A percentile compares a stretch with the other conserved stretches of the same genome.
Evolutionary conservation across 768 basidiomycete genomes (phyloP).

Genomic region (Mycena belliarum): DNA sequence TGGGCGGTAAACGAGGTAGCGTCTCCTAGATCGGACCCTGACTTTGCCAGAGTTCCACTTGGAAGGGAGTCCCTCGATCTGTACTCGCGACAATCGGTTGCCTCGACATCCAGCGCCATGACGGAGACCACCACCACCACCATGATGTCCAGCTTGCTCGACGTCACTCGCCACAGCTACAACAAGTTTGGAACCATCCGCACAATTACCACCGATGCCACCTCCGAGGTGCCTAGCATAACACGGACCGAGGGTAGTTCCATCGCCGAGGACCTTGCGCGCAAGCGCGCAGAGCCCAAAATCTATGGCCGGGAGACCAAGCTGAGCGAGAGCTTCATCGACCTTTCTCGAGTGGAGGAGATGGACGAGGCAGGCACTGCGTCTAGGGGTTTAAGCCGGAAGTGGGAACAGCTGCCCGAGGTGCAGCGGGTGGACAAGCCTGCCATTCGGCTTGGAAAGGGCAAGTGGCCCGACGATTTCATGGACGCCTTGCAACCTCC

Average conservation of each 20-base stretch:
- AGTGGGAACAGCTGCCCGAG: conserved; percentile 21
- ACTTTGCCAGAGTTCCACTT: conserved; percentile 36
- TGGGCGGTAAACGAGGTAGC: conserved; percentile 21
- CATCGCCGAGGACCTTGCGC: conserved; percentile 51
- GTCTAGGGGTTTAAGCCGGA: conserved; percentile 26
- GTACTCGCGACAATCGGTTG: conserved; percentile 60
- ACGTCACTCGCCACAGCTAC: conserved; percentile 45
- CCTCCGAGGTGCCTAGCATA: conserved; percentile 71
- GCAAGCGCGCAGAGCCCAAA: conserved; percentile 36
- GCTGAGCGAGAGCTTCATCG: conserved; percentile 50
- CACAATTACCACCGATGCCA: conserved; percentile 81
- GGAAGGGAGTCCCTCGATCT: conserved; percentile 36
- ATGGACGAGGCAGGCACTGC: conserved; percentile 25
- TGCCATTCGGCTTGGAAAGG: conserved; percentile 67
- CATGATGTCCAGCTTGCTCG: conserved; percentile 63
- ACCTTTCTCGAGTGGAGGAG: conserved; percentile 22
- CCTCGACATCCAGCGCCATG: conserved; percentile 50
- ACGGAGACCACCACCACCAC: conserved; percentile 55
- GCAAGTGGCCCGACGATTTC: conserved; percentile 85
- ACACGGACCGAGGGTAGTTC: conserved; percentile 63
- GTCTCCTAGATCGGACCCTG: conserved; percentile 30
- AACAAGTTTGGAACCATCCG: conserved; percentile 78
- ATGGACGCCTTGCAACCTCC: conserved; percentile 54
- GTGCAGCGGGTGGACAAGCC: conserved; percentile 31
- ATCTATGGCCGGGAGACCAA: conserved; percentile 54